Evolutionary conservation across 208 protist genomes (phyloP).

Genomic region (Wallacemonas collosoma): DNA sequence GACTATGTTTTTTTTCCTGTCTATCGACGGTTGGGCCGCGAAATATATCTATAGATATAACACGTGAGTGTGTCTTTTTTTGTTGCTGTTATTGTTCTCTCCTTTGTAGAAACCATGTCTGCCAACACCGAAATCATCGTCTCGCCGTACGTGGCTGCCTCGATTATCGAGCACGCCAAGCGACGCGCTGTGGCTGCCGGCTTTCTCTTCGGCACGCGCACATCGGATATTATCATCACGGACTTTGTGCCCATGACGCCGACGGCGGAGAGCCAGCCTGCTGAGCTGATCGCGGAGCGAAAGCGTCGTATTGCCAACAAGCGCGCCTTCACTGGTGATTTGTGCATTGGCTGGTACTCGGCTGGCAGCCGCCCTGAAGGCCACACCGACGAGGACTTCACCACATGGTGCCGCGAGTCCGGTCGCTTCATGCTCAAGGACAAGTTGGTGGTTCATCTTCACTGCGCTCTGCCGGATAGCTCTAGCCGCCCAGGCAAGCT

Average conservation of each 20-base stretch:
- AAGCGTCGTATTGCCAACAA: constrained; percentile 44
- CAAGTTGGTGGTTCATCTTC: constrained; percentile 45
- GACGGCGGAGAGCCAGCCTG: constrained; percentile 28
- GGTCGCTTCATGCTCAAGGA: constrained; percentile 35
- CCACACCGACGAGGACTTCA: constrained; percentile 37
- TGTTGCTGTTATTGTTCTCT: neutral
- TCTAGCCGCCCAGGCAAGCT: constrained; percentile 16
- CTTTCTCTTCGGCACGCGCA: constrained; percentile 63
- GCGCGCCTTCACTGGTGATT: constrained; percentile 48
- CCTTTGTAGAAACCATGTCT: constrained; percentile 9
- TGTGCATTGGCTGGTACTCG: constrained; percentile 78
- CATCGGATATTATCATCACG: constrained; percentile 45
- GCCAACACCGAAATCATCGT: constrained; percentile 30
- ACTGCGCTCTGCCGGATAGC: constrained; percentile 45
- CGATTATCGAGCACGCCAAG: constrained; percentile 88
- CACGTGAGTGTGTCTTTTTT: constrained; percentile 5
- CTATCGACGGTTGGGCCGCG: no score
- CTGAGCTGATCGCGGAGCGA: constrained; percentile 39
- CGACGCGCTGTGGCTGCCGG: constrained; percentile 62
- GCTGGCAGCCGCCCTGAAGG: constrained; percentile 36
- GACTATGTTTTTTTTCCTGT: no score
- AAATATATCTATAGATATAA: no score
- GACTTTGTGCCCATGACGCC: constrained; percentile 82
- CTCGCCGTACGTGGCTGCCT: constrained; percentile 70
- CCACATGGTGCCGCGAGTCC: constrained; percentile 60